Evolutionary conservation across 371 early-diverging fungal genomes (phyloP).

Genomic region (Rhizopus sp.): DNA sequence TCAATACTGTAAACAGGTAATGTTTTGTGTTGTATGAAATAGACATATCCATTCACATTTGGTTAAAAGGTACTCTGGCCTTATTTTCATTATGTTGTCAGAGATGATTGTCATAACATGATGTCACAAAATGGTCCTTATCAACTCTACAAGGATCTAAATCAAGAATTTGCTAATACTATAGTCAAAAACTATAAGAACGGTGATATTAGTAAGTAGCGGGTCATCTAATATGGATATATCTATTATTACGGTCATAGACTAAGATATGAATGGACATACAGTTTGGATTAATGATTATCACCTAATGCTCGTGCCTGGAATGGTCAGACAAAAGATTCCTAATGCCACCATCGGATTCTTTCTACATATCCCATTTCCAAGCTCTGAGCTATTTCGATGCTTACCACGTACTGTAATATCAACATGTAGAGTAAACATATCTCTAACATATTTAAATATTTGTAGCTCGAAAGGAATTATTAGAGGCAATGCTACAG

Average conservation of each 20-base stretch:
- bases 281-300: conserved; percentile 98
- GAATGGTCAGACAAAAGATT: conserved; percentile 74
- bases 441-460: background rate
- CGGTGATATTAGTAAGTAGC: conserved; percentile 83
- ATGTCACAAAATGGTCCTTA: conserved; percentile 70
- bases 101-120: conserved; percentile 67
- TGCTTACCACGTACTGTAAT: conserved; percentile 71
- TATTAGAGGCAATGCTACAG: conserved; percentile 86
- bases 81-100: conserved; percentile 92
- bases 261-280: conserved; percentile 5
- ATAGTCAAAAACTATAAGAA: conserved; percentile 70
- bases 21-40: conserved; percentile 25
- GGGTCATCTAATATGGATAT: background rate
- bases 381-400: conserved; percentile 89
- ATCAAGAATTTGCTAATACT: conserved; percentile 79
- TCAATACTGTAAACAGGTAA: conserved; percentile 90
- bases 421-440: background rate
- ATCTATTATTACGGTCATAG: background rate
- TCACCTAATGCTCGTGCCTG: conserved; percentile 93
- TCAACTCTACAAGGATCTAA: conserved; percentile 81
- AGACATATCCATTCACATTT: conserved; percentile 1
- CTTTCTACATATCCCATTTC: conserved; percentile 97
- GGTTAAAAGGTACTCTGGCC: conserved; percentile 86
- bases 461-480: conserved; percentile 65
- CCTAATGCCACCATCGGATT: conserved; percentile 90